Evolutionary conservation across 2,329 filamentous ascomycete species (phyloP), one percentile per base, ranked within the genome.

Genomic region (Madurella fahalii): DNA sequence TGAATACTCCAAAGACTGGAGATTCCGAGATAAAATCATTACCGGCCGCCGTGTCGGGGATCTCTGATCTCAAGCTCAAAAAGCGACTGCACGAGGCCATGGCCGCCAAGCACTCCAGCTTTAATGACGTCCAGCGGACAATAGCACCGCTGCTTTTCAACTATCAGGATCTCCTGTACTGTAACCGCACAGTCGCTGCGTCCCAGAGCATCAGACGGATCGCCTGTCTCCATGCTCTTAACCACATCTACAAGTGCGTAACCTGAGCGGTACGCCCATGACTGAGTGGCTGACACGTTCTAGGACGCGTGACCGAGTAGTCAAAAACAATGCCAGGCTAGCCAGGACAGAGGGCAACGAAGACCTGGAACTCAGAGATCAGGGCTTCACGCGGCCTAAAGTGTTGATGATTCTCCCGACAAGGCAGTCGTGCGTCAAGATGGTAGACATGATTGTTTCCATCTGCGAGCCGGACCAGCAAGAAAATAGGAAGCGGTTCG

Each of bases 361-460:
- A 15, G 85, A 89, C 39, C 73, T 88, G 4, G 90, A 96, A 61
- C 77, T 91, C 16, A 84, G 91, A 59, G 94, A 99, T 63, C 94
- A 99, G 71, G 94, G 94, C 0, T 99, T 96, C 70, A 96, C 93
- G 0, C 80, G 94, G 5, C 94, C 94, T 8, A 97, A 97, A 68
- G 86, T 96, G 7, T 80, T 99, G 17, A 89, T 97, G 69, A 77
- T 99, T 16, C 76, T 96, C 0, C 93, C 94, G 3, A 97, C 94
- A 0, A 84, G 92, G 52, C 86, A 96, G 66, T 86, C 91, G 0
- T 95, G 90, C 61, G 87, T 88, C 30, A 84, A 85, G 47, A 86
- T 89, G 63, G 78, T 96, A 39, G 84, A 95, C 47, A 82, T 81
- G 40, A 90, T 99, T 43, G 85, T 86, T 41, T 78, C 83, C 5